Evolutionary conservation across 1,284 basidiomycete species (phyloP).

Genomic region (Macrocystidia cucumis): DNA sequence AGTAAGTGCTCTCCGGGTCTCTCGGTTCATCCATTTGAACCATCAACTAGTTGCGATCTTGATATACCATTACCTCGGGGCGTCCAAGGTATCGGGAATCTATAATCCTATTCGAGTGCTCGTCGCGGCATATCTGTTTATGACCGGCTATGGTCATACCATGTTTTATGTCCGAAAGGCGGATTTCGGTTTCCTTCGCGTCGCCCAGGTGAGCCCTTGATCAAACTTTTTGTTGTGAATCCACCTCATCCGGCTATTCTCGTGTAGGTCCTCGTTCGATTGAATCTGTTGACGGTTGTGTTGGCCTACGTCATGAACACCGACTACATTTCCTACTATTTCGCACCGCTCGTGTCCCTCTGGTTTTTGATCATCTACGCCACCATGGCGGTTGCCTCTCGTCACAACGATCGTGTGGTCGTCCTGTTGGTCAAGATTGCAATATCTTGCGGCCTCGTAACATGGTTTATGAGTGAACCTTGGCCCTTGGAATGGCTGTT

Average conservation of each 20-base stretch:
- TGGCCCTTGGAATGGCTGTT: constrained; percentile 65
- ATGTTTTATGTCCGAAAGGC: constrained; percentile 81
- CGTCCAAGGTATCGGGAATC: constrained; percentile 81
- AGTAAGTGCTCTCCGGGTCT: constrained; percentile 35
- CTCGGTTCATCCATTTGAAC: constrained; percentile 4
- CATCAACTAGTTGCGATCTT: constrained; percentile 64
- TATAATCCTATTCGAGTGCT: constrained; percentile 86
- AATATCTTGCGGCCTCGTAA: constrained; percentile 53
- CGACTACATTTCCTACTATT: constrained; percentile 85
- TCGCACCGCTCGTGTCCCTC: constrained; percentile 74
- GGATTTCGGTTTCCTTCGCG: constrained; percentile 72
- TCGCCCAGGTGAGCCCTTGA: constrained; percentile 46
- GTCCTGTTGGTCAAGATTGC: constrained; percentile 70
- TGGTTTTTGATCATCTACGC: constrained; percentile 84
- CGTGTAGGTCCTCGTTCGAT: constrained; percentile 64
- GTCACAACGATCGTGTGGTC: constrained; percentile 62
- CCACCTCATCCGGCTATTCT: constrained; percentile 10
- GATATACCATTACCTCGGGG: constrained; percentile 85
- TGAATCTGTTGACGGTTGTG: constrained; percentile 77
- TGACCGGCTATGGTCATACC: constrained; percentile 72
- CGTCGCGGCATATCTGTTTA: constrained; percentile 83
- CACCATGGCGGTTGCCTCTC: constrained; percentile 67
- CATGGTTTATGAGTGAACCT: constrained; percentile 57
- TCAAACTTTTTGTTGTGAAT: constrained; percentile 1
- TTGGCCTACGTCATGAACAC: constrained; percentile 88